Conservation (phyloP, 2,329 filamentous ascomycete species). For the Ceratocystis ficicola region DNA sequence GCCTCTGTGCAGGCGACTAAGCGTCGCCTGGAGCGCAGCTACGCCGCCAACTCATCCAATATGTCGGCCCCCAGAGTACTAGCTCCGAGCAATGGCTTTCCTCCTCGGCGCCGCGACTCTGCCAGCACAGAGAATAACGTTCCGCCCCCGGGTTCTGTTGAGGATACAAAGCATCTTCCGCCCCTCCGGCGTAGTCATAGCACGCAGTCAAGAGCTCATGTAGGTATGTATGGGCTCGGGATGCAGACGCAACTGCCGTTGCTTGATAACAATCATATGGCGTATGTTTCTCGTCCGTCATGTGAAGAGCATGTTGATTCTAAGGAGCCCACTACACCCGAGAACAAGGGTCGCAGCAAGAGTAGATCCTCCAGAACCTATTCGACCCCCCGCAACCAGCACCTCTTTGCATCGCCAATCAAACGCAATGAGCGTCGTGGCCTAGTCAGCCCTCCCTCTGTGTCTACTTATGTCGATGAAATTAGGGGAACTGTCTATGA, state of each 20-base stretch:
- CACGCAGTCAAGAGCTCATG: conserved; percentile 5
- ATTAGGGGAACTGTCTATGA: conserved; percentile 37
- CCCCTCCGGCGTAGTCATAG: conserved; percentile 17
- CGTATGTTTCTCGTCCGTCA: not conserved
- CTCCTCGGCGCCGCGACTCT: conserved; percentile 18
- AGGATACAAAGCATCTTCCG: conserved; percentile 13
- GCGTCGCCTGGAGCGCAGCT: conserved; percentile 12
- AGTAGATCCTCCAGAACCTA: not conserved
- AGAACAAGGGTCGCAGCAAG: not conserved
- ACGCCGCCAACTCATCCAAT: conserved; percentile 13
- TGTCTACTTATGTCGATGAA: conserved; percentile 32
- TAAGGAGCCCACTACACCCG: not conserved
- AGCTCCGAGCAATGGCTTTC: conserved; percentile 12
- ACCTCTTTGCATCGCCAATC: conserved; percentile 14
- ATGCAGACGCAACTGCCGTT: not conserved
- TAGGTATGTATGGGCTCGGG: not conserved
- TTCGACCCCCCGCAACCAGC: conserved; percentile 8
- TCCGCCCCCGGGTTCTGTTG: not conserved
- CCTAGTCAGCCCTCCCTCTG: conserved; percentile 11
- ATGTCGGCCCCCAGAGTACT: not conserved
- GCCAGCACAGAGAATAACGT: conserved; percentile 9
- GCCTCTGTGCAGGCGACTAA: conserved; percentile 17
- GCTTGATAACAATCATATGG: conserved; percentile 6
- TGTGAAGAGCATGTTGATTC: not conserved
- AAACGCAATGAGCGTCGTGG: conserved; percentile 6